Percentiles rank a stretch among this genome's conserved stretches.
These are phyloP conservation scores for Podospora appendiculata DNA, from an alignment of 495 filamentous ascomycete genomes.

Conservation along the genomic window DNA sequence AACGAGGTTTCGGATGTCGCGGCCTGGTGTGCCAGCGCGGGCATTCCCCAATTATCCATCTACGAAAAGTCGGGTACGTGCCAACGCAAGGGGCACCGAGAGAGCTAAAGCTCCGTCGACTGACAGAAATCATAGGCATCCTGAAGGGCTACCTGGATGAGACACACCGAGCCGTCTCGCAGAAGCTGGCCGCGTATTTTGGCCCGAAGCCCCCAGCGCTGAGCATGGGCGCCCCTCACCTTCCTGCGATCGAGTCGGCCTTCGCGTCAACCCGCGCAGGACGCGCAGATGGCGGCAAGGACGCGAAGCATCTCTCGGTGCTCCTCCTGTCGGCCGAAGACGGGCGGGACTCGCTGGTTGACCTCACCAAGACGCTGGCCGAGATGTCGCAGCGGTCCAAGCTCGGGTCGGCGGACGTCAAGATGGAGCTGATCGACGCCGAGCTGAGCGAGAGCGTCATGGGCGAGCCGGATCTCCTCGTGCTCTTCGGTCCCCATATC, in stretches of 20 bases:
- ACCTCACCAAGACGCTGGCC: constrained; percentile 87
- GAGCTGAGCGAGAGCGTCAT: constrained; percentile 67
- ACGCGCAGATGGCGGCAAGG: constrained; percentile 9
- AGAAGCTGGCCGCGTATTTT: constrained; percentile 77
- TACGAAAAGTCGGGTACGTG: constrained; percentile 82
- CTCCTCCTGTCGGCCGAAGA: constrained; percentile 84
- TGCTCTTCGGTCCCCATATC: constrained; percentile 76
- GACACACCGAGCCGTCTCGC: constrained; percentile 62
- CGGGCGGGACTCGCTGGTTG: constrained; percentile 85
- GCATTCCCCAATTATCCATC: constrained; percentile 75
- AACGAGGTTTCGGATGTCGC: constrained; percentile 84
- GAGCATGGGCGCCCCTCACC: constrained; percentile 69
- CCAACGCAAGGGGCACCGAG: neutral
- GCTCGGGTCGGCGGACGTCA: constrained; percentile 70
- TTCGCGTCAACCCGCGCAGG: constrained; percentile 14
- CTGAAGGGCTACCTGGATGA: constrained; percentile 78
- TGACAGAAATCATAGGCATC: constrained; percentile 47
- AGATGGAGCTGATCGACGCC: constrained; percentile 77
- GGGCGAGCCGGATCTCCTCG: constrained; percentile 79
- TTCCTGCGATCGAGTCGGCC: constrained; percentile 42
- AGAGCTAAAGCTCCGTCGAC: neutral
- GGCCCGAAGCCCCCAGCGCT: constrained; percentile 59
- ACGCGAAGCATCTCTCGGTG: constrained; percentile 52
- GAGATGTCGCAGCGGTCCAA: constrained; percentile 92
- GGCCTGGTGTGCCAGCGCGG: constrained; percentile 84